Percentiles rank a stretch among this genome's conserved stretches.
These are phyloP conservation scores for Fusarium xylarioides DNA, from an alignment of 2,329 filamentous ascomycete genomes.

Conservation along the genomic window DNA sequence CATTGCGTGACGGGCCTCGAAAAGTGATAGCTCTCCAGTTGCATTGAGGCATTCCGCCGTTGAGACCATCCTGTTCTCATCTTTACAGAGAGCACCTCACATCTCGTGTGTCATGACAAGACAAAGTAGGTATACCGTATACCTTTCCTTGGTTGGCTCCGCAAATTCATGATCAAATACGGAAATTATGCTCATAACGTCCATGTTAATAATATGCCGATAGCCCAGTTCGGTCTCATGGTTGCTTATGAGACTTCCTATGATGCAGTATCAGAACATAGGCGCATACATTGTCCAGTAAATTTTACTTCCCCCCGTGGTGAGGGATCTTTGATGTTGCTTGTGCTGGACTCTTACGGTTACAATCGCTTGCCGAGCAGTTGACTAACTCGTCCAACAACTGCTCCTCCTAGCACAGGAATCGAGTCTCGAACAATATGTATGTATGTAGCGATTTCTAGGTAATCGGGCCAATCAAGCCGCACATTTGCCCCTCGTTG, in stretches of 20 bases:
- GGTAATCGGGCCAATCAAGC: constrained; percentile 12
- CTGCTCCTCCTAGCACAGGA: constrained; percentile 8
- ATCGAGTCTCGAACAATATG: background rate
- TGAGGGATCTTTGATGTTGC: background rate
- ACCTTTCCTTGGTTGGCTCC: background rate
- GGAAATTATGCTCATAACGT: background rate
- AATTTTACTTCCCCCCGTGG: background rate
- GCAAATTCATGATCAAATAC: background rate
- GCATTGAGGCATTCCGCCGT: background rate
- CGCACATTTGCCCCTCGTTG: constrained; percentile 9
- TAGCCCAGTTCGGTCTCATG: background rate
- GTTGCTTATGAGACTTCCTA: constrained; percentile 3
- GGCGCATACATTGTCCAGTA: background rate
- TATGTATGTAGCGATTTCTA: background rate
- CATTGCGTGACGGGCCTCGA: background rate
- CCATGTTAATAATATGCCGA: constrained; percentile 4
- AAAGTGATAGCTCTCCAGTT: background rate
- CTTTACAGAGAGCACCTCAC: background rate
- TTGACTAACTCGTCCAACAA: background rate
- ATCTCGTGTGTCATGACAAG: background rate
- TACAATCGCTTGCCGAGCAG: background rate
- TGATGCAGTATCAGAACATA: background rate
- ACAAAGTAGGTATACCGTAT: background rate
- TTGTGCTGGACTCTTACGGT: background rate
- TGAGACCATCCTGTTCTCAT: background rate